A percentile compares a stretch with the other conserved stretches of the same genome.
These are phyloP conservation scores for Debaryomyces sp. DNA, from an alignment of 1,139 yeast species.

Conservation along the genomic window DNA sequence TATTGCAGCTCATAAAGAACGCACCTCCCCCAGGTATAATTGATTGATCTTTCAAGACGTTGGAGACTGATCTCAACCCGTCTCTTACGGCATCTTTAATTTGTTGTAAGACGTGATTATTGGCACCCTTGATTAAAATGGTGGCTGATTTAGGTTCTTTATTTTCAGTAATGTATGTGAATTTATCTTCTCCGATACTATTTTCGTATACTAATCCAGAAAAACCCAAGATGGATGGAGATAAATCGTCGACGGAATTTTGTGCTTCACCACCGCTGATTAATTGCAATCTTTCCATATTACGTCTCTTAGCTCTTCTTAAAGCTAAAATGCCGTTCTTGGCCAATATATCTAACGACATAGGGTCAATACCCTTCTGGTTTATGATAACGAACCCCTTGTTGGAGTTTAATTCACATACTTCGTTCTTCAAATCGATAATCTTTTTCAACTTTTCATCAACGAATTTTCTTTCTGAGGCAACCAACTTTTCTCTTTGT, in stretches of 20 bases:
- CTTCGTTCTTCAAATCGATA: constrained; percentile 88
- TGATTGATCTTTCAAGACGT: constrained; percentile 81
- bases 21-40: constrained; percentile 98
- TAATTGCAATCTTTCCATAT: constrained; percentile 97
- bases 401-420: constrained; percentile 74
- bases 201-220: constrained; percentile 93
- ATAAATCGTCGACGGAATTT: constrained; percentile 91
- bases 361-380: constrained; percentile 99
- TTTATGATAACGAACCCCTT: constrained; percentile 92
- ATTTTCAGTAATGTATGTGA: constrained; percentile 92
- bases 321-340: constrained; percentile 91
- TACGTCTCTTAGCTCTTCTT: constrained; percentile 97
- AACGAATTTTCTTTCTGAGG: constrained; percentile 90
- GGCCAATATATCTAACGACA: constrained; percentile 93
- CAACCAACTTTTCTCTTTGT: constrained; percentile 93
- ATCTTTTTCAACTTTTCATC: constrained; percentile 92
- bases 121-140: constrained; percentile 90
- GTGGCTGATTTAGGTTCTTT: constrained; percentile 91
- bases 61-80: constrained; percentile 93
- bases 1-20: constrained; percentile 80
- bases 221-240: constrained; percentile 83
- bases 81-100: constrained; percentile 97
- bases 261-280: constrained; percentile 98
- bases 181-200: constrained; percentile 95
- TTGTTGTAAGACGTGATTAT: constrained; percentile 84